Evolutionary conservation across 1,139 yeast genomes (phyloP).

Genomic region (Pichia cactophila): DNA sequence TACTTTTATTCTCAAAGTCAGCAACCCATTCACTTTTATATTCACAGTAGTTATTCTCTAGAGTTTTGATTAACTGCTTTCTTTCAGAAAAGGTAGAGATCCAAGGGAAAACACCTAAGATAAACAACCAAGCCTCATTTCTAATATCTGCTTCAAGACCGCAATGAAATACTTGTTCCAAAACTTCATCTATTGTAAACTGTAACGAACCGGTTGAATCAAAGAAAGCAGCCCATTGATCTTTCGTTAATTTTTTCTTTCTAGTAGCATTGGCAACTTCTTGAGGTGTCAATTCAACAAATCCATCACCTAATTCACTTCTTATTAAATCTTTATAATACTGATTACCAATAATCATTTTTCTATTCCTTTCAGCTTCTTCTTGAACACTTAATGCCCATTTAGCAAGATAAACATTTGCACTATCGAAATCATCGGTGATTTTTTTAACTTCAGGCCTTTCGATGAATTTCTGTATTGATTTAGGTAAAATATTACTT

Average conservation of each 20-base stretch:
- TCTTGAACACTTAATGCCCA: conserved; percentile 97
- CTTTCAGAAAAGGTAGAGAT: conserved; percentile 70
- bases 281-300: conserved; percentile 46
- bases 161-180: conserved; percentile 82
- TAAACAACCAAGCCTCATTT: conserved; percentile 76
- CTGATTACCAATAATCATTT: conserved; percentile 50
- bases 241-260: conserved; percentile 52
- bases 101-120: conserved; percentile 85
- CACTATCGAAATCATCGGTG: conserved; percentile 89
- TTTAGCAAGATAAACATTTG: conserved; percentile 84
- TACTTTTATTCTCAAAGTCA: conserved; percentile 46
- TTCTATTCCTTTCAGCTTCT: conserved; percentile 74
- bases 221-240: conserved; percentile 84
- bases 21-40: conserved; percentile 65
- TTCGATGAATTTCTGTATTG: conserved; percentile 54
- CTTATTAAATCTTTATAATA: conserved; percentile 52
- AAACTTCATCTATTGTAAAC: conserved; percentile 69
- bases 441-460: conserved; percentile 75
- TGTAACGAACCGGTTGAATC: conserved; percentile 69
- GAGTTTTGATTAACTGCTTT: conserved; percentile 44
- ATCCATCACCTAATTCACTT: conserved; percentile 61
- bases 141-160: conserved; percentile 60
- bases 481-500: conserved; percentile 41
- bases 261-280: conserved; percentile 58
- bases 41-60: conserved; percentile 57